A percentile compares a stretch with the other conserved stretches of the same genome.
These are phyloP conservation scores for Lichtheimia hyalospora DNA, from an alignment of 371 early-diverging fungal species.

Conservation along the genomic window DNA sequence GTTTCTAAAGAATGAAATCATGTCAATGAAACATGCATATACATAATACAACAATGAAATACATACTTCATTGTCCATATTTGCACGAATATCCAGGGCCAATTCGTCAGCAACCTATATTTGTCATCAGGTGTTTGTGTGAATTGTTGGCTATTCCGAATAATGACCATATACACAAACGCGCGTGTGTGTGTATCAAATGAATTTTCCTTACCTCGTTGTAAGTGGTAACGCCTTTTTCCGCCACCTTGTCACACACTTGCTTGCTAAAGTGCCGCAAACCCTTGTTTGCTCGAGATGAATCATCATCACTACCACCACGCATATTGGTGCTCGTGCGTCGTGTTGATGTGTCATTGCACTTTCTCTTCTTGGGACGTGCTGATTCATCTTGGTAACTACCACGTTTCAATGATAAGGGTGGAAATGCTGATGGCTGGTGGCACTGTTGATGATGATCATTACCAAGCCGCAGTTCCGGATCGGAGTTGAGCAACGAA, in stretches of 20 bases:
- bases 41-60: neutral
- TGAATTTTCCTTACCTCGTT: constrained; percentile 43
- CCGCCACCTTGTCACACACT: constrained; percentile 60
- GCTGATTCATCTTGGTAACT: constrained; percentile 6
- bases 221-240: constrained; percentile 60
- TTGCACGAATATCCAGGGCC: constrained; percentile 20
- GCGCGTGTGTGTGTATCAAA: neutral
- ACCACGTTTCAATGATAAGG: constrained; percentile 5
- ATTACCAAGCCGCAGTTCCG: constrained; percentile 16
- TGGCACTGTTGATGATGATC: constrained; percentile 3
- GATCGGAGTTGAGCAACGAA: constrained; percentile 40
- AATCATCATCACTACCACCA: neutral
- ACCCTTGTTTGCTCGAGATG: constrained; percentile 27
- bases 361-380: neutral
- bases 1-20: constrained; percentile 10
- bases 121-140: neutral
- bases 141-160: neutral
- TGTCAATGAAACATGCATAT: neutral
- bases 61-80: constrained; percentile 10
- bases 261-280: constrained; percentile 57
- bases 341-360: too few species aligned
- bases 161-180: neutral
- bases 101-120: constrained; percentile 31
- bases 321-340: too few species aligned
- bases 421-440: neutral